Conservation (phyloP, 1,139 yeast genomes). For the Candida buenavistaensis region DNA sequence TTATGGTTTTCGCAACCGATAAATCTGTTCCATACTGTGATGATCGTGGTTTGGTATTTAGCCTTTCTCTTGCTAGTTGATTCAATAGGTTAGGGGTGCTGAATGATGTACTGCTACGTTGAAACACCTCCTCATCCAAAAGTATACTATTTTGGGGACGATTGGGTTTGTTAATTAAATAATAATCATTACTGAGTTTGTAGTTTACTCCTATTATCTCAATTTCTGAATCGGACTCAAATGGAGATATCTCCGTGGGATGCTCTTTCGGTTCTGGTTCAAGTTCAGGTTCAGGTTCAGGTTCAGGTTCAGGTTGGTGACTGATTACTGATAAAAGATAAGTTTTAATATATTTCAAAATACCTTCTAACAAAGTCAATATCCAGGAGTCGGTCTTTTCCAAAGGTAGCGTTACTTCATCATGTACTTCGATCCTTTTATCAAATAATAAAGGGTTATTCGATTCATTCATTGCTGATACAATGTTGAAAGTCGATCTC, state of each 20-base stretch:
- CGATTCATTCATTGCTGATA: too few species aligned
- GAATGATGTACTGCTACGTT: conserved; percentile 1
- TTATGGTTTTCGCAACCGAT: conserved; percentile 11
- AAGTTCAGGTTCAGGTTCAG: too few species aligned
- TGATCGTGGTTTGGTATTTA: not conserved
- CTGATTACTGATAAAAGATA: too few species aligned
- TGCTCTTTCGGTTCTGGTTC: not conserved
- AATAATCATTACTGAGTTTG: conserved; percentile 13
- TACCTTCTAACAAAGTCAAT: too few species aligned
- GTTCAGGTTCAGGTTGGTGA: not conserved
- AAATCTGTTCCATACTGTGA: conserved; percentile 16
- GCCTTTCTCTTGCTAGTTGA: conserved; percentile 6
- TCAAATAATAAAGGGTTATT: too few species aligned
- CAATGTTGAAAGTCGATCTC: too few species aligned
- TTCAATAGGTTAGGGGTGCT: conserved; percentile 3
- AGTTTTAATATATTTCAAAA: too few species aligned
- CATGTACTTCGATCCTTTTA: too few species aligned
- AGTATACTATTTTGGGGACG: conserved; percentile 11
- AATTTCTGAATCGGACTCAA: conserved; percentile 11
- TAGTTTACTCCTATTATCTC: conserved; percentile 11
- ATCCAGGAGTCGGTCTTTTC: too few species aligned
- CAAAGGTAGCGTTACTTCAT: too few species aligned
- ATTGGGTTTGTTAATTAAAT: conserved; percentile 9
- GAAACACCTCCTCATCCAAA: conserved; percentile 9
- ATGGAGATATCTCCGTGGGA: not conserved